Evolutionary conservation across 2,329 filamentous ascomycete species (phyloP), one percentile per base, ranked within the genome.

Genomic region (Botryotinia calthae): DNA sequence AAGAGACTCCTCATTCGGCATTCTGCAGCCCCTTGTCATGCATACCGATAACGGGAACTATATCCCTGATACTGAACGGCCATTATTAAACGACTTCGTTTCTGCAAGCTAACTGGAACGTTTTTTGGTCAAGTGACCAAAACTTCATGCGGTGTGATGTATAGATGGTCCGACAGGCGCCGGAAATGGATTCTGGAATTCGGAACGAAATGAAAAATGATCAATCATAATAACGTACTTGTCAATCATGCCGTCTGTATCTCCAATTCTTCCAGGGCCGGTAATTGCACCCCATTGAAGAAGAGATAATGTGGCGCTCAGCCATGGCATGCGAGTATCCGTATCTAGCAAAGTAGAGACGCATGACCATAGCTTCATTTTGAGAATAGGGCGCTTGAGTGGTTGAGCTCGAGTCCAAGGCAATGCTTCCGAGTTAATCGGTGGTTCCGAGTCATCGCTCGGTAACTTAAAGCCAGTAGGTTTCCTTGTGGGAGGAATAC

Each of bases 281-380:
- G 86, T 85, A 79, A 95, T 83, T 79, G 90, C 87, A 77, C 89
- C 86, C 86, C 92, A 91, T 83, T 96, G 93, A 77, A 91, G 82
- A 82, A 97, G 87, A 73, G 92, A 92, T 74, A 96, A 82, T 77
- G 88, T 84, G 80, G 93, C 93, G 80, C 86, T 87, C 72, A 97
- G 87, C 95, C 95, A 98, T 76, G 95, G 95, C 94, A 97, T 97
- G 82, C 94, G 92, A 76, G 85, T 82, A 77, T 91, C 86, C 80
- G 97, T 83, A 85, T 94, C 90, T 77, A 94, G 83, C 75, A 97
- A 82, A 81, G 89, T 90, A 75, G 90, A 90, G 72, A 91, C 82
- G 82, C 92, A 93, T 78, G 89, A 86, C 90, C 93, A 97, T 70
- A 93, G 81, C 78, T 88, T 89, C 86, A 96, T 97, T 76, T 88